These are phyloP conservation scores for Bipolaris cookei DNA, from an alignment of 2,329 filamentous ascomycete species.

Conservation along the genomic window DNA sequence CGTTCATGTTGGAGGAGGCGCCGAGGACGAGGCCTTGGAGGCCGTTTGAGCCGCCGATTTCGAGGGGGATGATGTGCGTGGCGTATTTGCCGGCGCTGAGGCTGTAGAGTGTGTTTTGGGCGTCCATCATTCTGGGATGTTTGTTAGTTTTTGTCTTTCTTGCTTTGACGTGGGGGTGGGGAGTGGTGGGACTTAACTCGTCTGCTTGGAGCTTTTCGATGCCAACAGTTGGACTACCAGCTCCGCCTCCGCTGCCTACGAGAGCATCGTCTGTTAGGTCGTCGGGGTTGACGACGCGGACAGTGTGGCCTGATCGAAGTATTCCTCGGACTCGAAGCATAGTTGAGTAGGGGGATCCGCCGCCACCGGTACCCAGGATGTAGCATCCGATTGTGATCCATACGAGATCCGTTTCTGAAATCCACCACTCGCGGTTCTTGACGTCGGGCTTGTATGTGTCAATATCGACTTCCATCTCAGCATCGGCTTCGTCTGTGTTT, in stretches of 20 bases:
- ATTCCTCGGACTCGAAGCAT: slow-evolving; percentile 53
- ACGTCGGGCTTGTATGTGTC: slow-evolving; percentile 52
- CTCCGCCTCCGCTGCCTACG: slow-evolving; percentile 55
- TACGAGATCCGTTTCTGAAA: slow-evolving; percentile 54
- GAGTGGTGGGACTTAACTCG: slow-evolving; percentile 41
- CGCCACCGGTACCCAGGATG: slow-evolving; percentile 57
- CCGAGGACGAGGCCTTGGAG: slow-evolving; percentile 49
- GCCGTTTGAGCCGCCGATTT: slow-evolving; percentile 58
- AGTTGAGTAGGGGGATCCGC: slow-evolving; percentile 55
- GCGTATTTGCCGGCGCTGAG: slow-evolving; percentile 42
- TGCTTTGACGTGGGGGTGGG: too few relatives aligned
- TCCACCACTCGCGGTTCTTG: slow-evolving; percentile 49
- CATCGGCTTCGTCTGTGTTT: slow-evolving; percentile 22
- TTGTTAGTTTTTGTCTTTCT: too few relatives aligned
- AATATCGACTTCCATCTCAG: slow-evolving; percentile 33
- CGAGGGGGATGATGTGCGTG: slow-evolving; percentile 50
- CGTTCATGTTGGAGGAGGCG: slow-evolving; percentile 49
- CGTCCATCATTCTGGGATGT: slow-evolving; percentile 43
- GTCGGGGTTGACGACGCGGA: slow-evolving; percentile 52
- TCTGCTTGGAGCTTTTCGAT: slow-evolving; percentile 53
- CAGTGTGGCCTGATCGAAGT: slow-evolving; percentile 48
- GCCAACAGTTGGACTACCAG: slow-evolving; percentile 53
- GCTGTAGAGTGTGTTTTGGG: slow-evolving; percentile 46
- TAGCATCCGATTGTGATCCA: slow-evolving; percentile 58
- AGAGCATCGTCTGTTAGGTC: slow-evolving; percentile 54